Evolutionary conservation across 345 rosid genomes (phyloP).

Genomic region (Brassica carinata): DNA sequence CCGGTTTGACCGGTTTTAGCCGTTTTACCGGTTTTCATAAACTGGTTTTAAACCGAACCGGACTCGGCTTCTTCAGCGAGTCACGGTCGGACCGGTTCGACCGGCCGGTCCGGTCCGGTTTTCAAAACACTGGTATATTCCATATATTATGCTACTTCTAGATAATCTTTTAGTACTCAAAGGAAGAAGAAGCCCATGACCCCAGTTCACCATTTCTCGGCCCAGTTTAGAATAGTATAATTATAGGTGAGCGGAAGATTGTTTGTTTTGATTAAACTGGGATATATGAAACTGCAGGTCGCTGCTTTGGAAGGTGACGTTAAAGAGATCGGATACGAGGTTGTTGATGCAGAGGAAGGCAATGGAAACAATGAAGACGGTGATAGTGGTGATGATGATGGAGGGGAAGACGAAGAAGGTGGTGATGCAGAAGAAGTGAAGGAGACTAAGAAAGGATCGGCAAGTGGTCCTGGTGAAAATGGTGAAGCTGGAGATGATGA

Average conservation of each 20-base stretch:
- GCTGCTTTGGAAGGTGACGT: conserved; percentile 37
- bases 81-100: no score
- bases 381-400: conserved; percentile 45
- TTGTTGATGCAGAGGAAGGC: conserved; percentile 64
- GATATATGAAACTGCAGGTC: conserved; percentile 40
- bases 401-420: conserved; percentile 10
- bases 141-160: conserved; percentile 29
- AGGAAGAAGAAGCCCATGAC: conserved; percentile 28
- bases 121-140: no score
- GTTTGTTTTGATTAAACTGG: neutral
- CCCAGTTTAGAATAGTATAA: neutral
- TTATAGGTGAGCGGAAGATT: neutral
- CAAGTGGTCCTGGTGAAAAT: conserved; percentile 46
- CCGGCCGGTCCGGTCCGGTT: no score
- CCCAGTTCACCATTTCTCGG: neutral
- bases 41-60: no score
- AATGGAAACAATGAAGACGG: conserved; percentile 40
- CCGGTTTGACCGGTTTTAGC: no score
- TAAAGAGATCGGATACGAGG: conserved; percentile 38
- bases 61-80: no score
- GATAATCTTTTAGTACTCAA: neutral
- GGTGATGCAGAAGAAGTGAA: conserved; percentile 44
- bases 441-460: conserved; percentile 50
- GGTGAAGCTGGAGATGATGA: conserved; percentile 36
- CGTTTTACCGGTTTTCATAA: no score